Base-by-base conservation (phyloP, 768 basidiomycete genomes). In the Exidia glandulosa region DNA sequence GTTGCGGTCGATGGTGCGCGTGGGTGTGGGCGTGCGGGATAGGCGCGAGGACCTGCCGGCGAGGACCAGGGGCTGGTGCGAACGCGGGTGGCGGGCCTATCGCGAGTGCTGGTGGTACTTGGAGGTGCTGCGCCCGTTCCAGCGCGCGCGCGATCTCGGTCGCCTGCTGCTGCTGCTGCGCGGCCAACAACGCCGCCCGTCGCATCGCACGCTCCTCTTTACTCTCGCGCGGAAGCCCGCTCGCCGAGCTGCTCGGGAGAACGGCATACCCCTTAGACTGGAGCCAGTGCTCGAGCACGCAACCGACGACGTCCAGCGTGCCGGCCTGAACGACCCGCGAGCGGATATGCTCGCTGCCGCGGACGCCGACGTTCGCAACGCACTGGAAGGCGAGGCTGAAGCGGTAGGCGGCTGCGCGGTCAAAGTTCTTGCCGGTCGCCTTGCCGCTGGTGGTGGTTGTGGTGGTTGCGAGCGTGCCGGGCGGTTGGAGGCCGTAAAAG, bases 361-460 rank as follows among this genome's bases (percentile, higher is more conserved):
- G 77, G 0, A 98, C 94, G 34, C 95, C 95, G 66, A 97, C 91
- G 71, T 99, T 98, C 63, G 94, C 94, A 48, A 98, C 85, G 67
- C 92, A 96, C 69, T 97, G 94, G 69, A 99, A 94, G 2, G 95
- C 95, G 60, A 97, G 82, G 0, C 87, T 87, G 69, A 96, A 95
- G 9, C 90, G 83, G 67, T 90, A 89, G 0, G 90, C 90, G 32
- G 89, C 86, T 66, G 88, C 86, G 62, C 88, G 88, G 74, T 92
- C 90, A 64, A 83, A 90, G 16, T 10, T 45, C 41, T 45, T 10
- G 12, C n/a, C n/a, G n/a, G n/a, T n/a, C n/a, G n/a, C n/a, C n/a
- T n/a, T n/a, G n/a, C n/a, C n/a, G n/a, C n/a, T n/a, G n/a, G n/a
- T n/a, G n/a, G n/a, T n/a, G n/a, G n/a, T n/a, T n/a, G n/a, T n/a